Evolutionary conservation across 2,329 filamentous ascomycete species (phyloP), one percentile per base, ranked within the genome.

Genomic region (Dendrostoma leiphaemia): DNA sequence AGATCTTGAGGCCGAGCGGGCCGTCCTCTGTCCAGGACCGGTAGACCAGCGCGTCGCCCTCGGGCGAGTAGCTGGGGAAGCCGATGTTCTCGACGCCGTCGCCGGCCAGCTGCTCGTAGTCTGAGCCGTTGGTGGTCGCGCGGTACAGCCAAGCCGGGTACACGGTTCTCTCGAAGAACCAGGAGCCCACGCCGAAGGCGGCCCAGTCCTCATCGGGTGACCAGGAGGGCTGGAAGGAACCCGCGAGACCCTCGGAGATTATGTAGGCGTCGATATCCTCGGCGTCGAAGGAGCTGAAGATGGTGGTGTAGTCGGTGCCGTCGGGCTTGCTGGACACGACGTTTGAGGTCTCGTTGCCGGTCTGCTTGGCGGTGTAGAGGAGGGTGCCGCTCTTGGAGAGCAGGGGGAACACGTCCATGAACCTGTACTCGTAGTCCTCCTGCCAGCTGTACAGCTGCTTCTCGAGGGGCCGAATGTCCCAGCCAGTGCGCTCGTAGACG

Each of bases 341-440:
- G 15, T 49, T 37, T 12, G 50, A 56, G 9, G 70, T 72, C 2
- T 67, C 68, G 51, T 73, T 72, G 12, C 70, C 71, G 1, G 72
- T 64, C 53, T 74, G 69, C 55, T 73, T 74, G 53, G 70, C 62
- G 0, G 72, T 75, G 17, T 70, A 66, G 12, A 64, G 68, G 15
- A 73, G 60, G 1, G 57, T 61, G 2, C 60, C 48, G 43, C 59
- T 51, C 54, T 48, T 40, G 8, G 60, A 63, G 15, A 70, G 57
- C 41, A 67, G 61, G 1, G 73, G 72, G 61, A 75, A 74, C 3
- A 75, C 70, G 49, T 75, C 72, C 41, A 67, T 73, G 64, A 72
- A 72, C 19, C 70, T 67, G 55, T 74, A 74, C 5, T 74, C 73
- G 67, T 67, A 75, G 4, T 72, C 67, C 6, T 38, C 32, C 38